These are phyloP conservation scores for Diplosphaera chodatii DNA, from an alignment of 139 green algal genomes.

Conservation along the genomic window DNA sequence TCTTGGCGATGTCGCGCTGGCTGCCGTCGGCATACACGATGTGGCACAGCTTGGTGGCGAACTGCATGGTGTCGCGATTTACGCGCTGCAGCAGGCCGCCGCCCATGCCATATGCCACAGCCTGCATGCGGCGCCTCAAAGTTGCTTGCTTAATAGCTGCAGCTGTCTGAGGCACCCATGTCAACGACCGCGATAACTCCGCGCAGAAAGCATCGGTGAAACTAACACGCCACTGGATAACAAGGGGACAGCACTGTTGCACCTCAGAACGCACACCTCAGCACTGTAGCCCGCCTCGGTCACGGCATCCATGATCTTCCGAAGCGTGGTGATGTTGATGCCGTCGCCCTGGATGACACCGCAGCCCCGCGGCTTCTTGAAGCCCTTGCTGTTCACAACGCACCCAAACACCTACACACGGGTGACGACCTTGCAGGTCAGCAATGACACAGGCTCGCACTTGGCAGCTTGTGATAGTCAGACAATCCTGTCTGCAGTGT, in stretches of 20 bases:
- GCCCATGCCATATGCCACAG: slow-evolving; percentile 86
- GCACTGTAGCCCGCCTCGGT: slow-evolving; percentile 64
- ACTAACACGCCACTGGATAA: no score
- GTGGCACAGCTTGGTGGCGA: slow-evolving; percentile 86
- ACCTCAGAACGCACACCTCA: no score
- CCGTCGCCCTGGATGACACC: slow-evolving; percentile 87
- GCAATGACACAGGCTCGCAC: no score
- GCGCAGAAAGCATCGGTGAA: no score
- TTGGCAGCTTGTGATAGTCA: no score
- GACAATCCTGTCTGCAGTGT: no score
- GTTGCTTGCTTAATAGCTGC: no score
- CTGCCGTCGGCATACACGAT: slow-evolving; percentile 69
- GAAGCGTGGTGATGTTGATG: slow-evolving; percentile 56
- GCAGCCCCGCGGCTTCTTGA: slow-evolving; percentile 48
- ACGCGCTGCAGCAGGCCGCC: slow-evolving; percentile 85
- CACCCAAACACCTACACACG: slow-evolving; percentile 56
- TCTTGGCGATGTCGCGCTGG: slow-evolving; percentile 75
- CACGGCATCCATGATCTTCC: slow-evolving; percentile 53
- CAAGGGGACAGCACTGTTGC: no score
- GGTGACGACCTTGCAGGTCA: no score
- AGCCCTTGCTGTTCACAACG: slow-evolving; percentile 68
- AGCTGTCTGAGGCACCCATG: no score
- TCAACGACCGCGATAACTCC: no score
- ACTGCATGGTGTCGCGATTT: slow-evolving; percentile 87
- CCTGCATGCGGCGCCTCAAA: no score